Evolutionary conservation across 202 grass and related monocot genomes (phyloP), one percentile per base, ranked within the genome.

Genomic region (Saccharum hybrid): DNA sequence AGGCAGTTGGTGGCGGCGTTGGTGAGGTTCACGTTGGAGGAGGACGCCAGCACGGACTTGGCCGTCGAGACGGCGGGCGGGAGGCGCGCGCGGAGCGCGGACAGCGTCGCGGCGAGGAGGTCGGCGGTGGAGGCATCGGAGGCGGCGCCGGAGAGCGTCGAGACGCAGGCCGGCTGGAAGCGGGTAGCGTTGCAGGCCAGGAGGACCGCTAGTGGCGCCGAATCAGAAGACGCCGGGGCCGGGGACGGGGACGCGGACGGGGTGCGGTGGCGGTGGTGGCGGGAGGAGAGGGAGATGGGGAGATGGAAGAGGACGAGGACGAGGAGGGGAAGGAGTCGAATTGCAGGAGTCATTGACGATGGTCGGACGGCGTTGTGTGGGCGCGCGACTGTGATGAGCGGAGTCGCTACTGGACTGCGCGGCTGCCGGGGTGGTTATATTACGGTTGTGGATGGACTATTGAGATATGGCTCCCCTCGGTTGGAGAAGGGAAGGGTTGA

Each of bases 131-230:
- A 81, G 30, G 90, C 63, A 0, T 86, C 70, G 30, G 87, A 4
- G 11, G 80, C 49, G 56, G 74, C 59, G 45, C 56, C 41, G 78
- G 88, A 89, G 77, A 98, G 87, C 52, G 87, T 87, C 33, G 89
- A 83, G 70, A 90, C 68, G 88, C 96, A 98, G 36, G 48, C 21
- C n/a, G 83, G 75, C 13, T 81, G 71, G 83, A 93, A 92, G 26
- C 89, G 96, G 67, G 96, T 96, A 65, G 96, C 96, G 57, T 91
- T 91, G 86, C 93, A 98, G 59, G 91, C 96, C 45, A 83, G 89
- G 71, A 87, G 89, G 81, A 92, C 81, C 6, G 81, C 78, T 68
- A 87, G 81, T 2, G 92, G 80, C 59, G 89, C 89, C 4, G 77
- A 9, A 28, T 77, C 68, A 11, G 70, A 31, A 21, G 88, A 52